These are phyloP conservation scores for Tolypocladium sp. DNA, from an alignment of 2,329 filamentous ascomycete genomes.

Conservation along the genomic window DNA sequence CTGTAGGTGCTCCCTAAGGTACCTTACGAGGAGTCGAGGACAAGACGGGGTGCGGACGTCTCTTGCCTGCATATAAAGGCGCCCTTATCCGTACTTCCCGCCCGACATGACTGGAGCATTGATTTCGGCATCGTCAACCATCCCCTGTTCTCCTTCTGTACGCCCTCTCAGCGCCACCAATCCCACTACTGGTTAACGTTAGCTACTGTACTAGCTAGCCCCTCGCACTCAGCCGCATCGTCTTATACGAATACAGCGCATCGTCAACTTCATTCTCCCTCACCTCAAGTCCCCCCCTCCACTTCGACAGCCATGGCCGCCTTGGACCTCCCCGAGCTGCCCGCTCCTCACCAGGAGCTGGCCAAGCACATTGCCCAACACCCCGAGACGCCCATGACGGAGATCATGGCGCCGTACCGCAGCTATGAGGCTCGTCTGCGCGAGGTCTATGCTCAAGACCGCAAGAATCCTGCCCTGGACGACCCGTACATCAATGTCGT, in stretches of 20 bases:
- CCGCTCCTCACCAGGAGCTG: conserved; percentile 35
- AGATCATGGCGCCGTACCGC: conserved; percentile 58
- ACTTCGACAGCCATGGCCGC: conserved; percentile 22
- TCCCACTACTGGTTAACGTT: background rate
- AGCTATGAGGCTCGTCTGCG: conserved; percentile 58
- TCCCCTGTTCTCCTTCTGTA: background rate
- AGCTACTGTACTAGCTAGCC: too few species aligned
- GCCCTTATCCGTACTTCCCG: background rate
- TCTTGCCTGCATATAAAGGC: background rate
- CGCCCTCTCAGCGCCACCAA: background rate
- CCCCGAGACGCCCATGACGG: conserved; percentile 39
- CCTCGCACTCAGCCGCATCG: too few species aligned
- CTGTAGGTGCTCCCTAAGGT: too few species aligned
- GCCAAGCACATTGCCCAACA: conserved; percentile 46
- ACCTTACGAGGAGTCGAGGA: background rate
- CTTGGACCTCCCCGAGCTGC: conserved; percentile 32
- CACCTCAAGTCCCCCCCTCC: background rate
- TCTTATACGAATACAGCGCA: too few species aligned
- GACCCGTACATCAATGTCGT: conserved; percentile 54
- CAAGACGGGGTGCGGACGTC: background rate
- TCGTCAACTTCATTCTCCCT: background rate
- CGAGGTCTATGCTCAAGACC: conserved; percentile 60
- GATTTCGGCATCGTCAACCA: background rate
- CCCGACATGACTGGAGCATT: background rate
- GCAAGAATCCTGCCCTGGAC: conserved; percentile 45